phyloP scores from a whole-genome alignment of 1,139 yeast genomes.

The Saccharomyces hybrid region DNA sequence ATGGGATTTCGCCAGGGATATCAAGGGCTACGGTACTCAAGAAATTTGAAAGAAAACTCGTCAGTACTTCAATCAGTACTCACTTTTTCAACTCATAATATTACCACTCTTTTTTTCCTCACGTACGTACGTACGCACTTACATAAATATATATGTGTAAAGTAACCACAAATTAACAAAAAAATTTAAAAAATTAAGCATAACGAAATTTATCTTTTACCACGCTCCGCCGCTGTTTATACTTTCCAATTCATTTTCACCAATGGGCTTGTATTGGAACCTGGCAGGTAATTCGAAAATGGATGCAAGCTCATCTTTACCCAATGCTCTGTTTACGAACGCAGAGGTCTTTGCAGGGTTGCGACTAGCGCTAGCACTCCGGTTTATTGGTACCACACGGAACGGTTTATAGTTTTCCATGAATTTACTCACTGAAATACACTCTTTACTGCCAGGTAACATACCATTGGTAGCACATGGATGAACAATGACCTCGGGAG shows the following conservation, averaged over 20 bases:
- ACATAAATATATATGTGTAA: neutral
- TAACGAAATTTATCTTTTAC: neutral
- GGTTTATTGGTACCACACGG: slow-evolving; percentile 31
- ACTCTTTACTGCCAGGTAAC: slow-evolving; percentile 34
- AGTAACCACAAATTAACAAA: neutral
- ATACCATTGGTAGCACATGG: slow-evolving; percentile 40
- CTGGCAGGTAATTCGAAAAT: slow-evolving; percentile 61
- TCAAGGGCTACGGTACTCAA: slow-evolving; percentile 83
- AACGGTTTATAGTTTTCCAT: slow-evolving; percentile 25
- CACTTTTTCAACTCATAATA: neutral
- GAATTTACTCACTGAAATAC: slow-evolving; percentile 25
- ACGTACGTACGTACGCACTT: neutral
- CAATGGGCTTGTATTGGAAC: slow-evolving; percentile 57
- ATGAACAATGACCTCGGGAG: slow-evolving; percentile 34
- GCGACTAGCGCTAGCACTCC: slow-evolving; percentile 11
- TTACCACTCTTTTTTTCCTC: neutral
- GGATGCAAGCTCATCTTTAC: slow-evolving; percentile 36
- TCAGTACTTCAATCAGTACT: neutral
- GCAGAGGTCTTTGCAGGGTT: slow-evolving; percentile 39
- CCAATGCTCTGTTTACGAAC: slow-evolving; percentile 25
- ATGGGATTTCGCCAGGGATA: slow-evolving; percentile 87
- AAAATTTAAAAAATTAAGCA: neutral
- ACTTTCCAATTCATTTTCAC: slow-evolving; percentile 62
- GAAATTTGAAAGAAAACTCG: slow-evolving; percentile 27
- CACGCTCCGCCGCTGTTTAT: slow-evolving; percentile 71